Base-by-base conservation (phyloP, 371 early-diverging fungal genomes). In the Rhizomucor miehei region DNA sequence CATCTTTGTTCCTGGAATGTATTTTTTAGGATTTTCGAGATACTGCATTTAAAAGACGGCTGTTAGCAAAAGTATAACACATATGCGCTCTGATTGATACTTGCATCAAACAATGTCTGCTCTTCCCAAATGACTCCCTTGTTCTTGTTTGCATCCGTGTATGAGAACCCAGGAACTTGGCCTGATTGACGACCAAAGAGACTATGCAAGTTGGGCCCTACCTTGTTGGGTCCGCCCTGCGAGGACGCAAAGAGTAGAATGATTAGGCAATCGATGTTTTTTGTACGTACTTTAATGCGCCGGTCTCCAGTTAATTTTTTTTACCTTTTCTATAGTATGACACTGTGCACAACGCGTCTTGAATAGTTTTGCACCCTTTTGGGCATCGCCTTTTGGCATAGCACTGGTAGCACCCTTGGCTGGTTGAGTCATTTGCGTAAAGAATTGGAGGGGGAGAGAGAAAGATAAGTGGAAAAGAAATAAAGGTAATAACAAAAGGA, bases 271-370 rank as follows among this genome's bases (percentile, higher is more conserved):
- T n/a, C 29, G 29, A 29, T 29, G 8, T 29, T 29, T 29, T 29
- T 29, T 29, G n/a, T n/a, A n/a, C n/a, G n/a, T n/a, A n/a, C n/a
- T n/a, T n/a, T n/a, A n/a, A n/a, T n/a, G n/a, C n/a, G n/a, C n/a
- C 38, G 14, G 38, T 14, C 9, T 38, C 14, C 14, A 6, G 11
- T 38, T 10, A 4, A 35, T 20, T 17, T 9, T 14, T 3, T 17
- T 69, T 75, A 88, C 91, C 59, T 68, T 78, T 66, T 95, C 95
- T 34, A 92, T 88, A 57, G 94, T 95, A 86, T 98, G 97, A 88
- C 98, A 98, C 69, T 93, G 93, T 53, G 95, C 94, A 68, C 98
- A 98, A 60, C 98, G 92, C 63, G 96, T 95, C 86, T 95, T 94
- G 91, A 98, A 98, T 75, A 97, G 93, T 86, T 94, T 94, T 64